Conservation (phyloP, 345 rosid genomes). For the Eucalyptus decipiens region DNA sequence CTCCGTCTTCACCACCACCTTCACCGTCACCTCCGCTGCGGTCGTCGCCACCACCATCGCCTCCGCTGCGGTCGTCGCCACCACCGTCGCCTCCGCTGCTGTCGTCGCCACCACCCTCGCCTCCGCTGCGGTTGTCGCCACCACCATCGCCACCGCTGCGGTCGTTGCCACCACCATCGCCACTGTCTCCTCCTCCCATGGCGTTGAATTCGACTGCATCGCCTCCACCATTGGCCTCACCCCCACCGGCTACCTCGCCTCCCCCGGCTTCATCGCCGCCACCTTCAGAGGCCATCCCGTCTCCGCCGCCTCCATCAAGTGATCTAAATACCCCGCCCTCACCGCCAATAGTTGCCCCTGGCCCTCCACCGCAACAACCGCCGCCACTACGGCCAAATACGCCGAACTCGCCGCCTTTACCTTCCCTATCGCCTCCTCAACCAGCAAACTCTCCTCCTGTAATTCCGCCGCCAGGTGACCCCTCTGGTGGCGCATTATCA, state of each 20-base stretch:
- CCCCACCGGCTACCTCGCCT: background rate
- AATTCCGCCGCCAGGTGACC: background rate
- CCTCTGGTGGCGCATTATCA: background rate
- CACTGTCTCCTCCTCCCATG: background rate
- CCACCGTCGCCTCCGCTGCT: background rate
- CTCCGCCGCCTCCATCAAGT: background rate
- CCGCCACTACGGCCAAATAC: background rate
- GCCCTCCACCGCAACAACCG: background rate
- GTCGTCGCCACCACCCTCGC: background rate
- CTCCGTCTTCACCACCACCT: background rate
- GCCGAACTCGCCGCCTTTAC: background rate
- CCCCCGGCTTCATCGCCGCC: background rate
- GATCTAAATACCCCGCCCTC: background rate
- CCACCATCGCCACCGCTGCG: too few relatives aligned
- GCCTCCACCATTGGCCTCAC: background rate
- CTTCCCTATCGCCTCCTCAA: background rate
- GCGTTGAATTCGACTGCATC: background rate
- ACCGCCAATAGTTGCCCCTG: background rate
- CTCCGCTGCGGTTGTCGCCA: background rate
- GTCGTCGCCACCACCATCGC: background rate
- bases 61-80: background rate
- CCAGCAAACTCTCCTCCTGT: background rate
- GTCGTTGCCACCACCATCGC: background rate
- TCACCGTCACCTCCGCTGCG: too few relatives aligned
- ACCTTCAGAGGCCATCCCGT: background rate